Base-by-base conservation (phyloP, 106 monocot genomes). In the Alisma plantagoaquatica region DNA sequence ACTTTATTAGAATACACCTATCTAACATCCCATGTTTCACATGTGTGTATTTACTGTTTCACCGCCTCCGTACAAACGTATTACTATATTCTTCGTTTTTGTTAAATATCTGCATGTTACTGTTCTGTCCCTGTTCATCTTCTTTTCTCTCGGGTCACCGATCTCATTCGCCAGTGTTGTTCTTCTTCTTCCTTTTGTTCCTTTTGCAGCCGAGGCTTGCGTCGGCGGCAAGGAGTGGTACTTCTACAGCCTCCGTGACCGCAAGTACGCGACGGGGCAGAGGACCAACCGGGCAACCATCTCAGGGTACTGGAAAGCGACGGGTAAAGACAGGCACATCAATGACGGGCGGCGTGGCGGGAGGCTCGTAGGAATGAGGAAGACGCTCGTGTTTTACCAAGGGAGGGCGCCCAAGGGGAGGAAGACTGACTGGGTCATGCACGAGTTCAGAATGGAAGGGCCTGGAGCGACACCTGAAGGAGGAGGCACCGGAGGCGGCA, bases 341-440 rank as follows among this genome's bases (percentile, higher is more conserved):
- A 18, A 27, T 16, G 5, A 10, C 2, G 44, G 29, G 25, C 26
- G 69, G 20, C 76, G 73, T 1, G 57, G 56, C 29, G 46, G 59
- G 0, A 1, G 53, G 7, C 65, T 81, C 2, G 64, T 87, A 22
- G 86, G 86, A 31, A 87, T 81, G 86, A 87, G 80, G 77, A 87
- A 87, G 67, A 87, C 86, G 54, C 81, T 87, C 23, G 86, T 87
- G 20, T 87, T 87, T 71, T 87, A 87, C 68, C 62, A 21, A 33
- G 86, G 86, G 0, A 67, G 86, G 51, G 86, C 86, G 23, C 88
- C 88, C 3, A 72, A 68, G 25, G 88, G 88, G 1, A 75, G 69
- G 60, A 89, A 89, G 64, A 77, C 76, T 41, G 78, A 79, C 46
- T 89, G 89, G 89, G 89, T 89, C 52, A 89, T 89, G 89, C 89